These are phyloP conservation scores for Tolypocladium guangdongense DNA, from an alignment of 2,329 filamentous ascomycete species.

Conservation along the genomic window DNA sequence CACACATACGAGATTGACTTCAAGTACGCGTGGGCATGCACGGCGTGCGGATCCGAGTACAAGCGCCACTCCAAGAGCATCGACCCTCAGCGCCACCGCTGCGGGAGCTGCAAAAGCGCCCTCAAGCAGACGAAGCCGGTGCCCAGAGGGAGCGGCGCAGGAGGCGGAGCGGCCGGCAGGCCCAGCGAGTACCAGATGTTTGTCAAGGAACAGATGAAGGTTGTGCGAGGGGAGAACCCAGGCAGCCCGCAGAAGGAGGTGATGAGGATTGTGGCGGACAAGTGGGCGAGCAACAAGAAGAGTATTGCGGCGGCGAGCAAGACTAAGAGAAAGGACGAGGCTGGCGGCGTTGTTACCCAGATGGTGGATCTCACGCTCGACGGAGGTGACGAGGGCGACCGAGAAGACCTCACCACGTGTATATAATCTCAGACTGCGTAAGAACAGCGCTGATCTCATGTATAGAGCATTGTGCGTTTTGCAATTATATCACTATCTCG, in stretches of 20 bases:
- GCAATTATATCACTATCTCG: not conserved
- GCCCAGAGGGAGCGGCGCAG: constrained; percentile 29
- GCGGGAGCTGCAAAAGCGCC: constrained; percentile 61
- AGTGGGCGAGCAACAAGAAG: constrained; percentile 43
- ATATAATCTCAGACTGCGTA: not conserved
- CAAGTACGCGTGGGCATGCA: constrained; percentile 82
- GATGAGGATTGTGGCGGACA: constrained; percentile 55
- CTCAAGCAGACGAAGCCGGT: constrained; percentile 72
- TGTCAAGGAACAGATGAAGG: constrained; percentile 57
- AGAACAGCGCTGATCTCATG: not conserved
- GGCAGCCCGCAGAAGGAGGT: constrained; percentile 53
- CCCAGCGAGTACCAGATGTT: constrained; percentile 37
- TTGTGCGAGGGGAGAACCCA: constrained; percentile 45
- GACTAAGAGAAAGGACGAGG: constrained; percentile 6
- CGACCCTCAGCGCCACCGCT: constrained; percentile 58
- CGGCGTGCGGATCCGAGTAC: constrained; percentile 57
- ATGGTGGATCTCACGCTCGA: not conserved
- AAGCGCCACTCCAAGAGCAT: constrained; percentile 82
- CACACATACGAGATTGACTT: constrained; percentile 86
- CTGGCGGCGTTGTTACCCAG: not conserved
- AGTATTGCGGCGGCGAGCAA: constrained; percentile 23
- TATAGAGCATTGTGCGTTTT: not conserved
- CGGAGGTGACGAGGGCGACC: not conserved
- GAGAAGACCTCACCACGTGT: not conserved
- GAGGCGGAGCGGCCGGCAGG: constrained; percentile 10